Evolutionary conservation across 345 rosid species (phyloP).

Genomic region (Arabis alpina): DNA sequence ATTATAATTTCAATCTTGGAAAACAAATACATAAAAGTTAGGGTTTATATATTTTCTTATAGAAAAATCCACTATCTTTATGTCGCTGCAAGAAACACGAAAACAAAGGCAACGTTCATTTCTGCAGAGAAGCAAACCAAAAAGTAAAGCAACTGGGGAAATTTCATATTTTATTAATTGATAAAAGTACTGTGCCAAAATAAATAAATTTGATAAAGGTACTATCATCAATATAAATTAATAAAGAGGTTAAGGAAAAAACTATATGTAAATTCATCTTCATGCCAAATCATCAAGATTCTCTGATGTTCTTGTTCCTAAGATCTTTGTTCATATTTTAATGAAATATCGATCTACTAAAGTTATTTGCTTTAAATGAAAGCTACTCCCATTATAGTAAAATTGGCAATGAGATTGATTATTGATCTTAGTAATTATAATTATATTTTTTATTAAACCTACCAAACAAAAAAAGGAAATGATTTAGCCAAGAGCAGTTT

Average conservation of each 20-base stretch:
- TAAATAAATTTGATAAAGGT: neutral
- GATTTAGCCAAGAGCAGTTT: neutral
- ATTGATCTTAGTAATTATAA: neutral
- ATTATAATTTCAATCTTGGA: neutral
- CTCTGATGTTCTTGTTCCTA: constrained; percentile 36
- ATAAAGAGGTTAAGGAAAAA: neutral
- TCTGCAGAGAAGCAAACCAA: constrained; percentile 43
- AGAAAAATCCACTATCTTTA: neutral
- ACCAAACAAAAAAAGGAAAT: neutral
- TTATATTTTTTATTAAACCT: neutral
- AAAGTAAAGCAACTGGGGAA: constrained; percentile 33
- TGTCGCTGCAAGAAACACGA: constrained; percentile 35
- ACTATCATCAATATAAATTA: neutral
- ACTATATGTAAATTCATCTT: neutral
- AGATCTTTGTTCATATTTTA: constrained; percentile 4
- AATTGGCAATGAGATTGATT: neutral
- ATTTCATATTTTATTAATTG: constrained; percentile 15
- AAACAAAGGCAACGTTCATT: constrained; percentile 67
- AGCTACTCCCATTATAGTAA: neutral
- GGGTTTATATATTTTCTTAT: neutral
- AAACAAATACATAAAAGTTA: neutral
- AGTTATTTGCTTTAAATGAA: constrained; percentile 10
- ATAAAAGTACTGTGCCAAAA: neutral
- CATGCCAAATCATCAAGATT: constrained; percentile 32
- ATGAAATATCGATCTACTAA: constrained; percentile 14